Conservation (phyloP, 2,329 filamentous ascomycete species). For the Zasmidium citrigriseum region DNA sequence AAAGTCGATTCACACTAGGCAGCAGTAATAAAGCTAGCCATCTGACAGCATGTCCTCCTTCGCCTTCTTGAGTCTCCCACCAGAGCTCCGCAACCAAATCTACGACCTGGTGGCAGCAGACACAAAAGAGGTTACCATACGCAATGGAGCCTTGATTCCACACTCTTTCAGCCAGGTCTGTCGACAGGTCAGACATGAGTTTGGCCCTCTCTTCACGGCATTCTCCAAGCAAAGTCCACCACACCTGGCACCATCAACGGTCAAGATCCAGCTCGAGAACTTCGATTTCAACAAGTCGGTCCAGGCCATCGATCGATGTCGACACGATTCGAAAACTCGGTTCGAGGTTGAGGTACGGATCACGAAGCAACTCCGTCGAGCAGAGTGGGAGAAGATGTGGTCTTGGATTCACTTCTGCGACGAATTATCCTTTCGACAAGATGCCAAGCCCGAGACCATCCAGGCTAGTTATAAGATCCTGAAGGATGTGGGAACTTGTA, state of each 20-base stretch:
- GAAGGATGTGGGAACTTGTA: slow-evolving; percentile 4
- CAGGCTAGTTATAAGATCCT: slow-evolving; percentile 8
- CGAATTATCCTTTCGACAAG: slow-evolving; percentile 1
- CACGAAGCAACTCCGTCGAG: slow-evolving; percentile 15
- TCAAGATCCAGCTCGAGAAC: slow-evolving; percentile 10
- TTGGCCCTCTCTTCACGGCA: slow-evolving; percentile 9
- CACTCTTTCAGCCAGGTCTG: slow-evolving; percentile 15
- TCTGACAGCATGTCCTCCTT: background rate
- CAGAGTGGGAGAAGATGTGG: slow-evolving; percentile 17
- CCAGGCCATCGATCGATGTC: slow-evolving; percentile 6
- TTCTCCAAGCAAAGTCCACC: background rate
- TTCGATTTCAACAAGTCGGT: slow-evolving; percentile 14
- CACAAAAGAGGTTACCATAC: slow-evolving; percentile 9
- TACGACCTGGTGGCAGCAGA: slow-evolving; percentile 23
- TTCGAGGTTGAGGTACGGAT: slow-evolving; percentile 14
- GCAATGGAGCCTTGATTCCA: slow-evolving; percentile 9
- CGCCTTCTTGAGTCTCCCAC: slow-evolving; percentile 16
- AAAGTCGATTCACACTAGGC: too few species aligned
- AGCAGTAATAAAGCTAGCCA: background rate
- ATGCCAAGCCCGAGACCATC: background rate
- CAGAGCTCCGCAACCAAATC: slow-evolving; percentile 28
- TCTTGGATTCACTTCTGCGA: slow-evolving; percentile 19
- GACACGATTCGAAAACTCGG: background rate
- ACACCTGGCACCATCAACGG: slow-evolving; percentile 1
- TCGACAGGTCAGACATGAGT: slow-evolving; percentile 14